Conservation (phyloP, 108 stramenopile species). For the Chaetoceros tenuissimus region DNA sequence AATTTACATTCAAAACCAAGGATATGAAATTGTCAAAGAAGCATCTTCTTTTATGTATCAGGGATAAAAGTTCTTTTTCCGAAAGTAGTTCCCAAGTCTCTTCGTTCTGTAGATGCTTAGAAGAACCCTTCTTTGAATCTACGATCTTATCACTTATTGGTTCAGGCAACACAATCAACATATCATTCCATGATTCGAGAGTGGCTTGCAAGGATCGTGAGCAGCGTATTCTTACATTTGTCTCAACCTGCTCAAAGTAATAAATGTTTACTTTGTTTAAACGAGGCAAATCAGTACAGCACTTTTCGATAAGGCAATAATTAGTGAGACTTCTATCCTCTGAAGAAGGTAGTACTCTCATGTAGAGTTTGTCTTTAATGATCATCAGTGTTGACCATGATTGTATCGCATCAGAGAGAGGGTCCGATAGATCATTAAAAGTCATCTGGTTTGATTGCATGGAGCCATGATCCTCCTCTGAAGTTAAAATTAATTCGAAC, state of each 20-base stretch:
- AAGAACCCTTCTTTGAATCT: constrained; percentile 5
- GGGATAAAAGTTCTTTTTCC: constrained; percentile 59
- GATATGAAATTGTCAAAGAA: constrained; percentile 56
- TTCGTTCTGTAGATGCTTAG: constrained; percentile 13
- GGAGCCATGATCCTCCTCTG: constrained; percentile 17
- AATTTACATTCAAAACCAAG: constrained; percentile 35
- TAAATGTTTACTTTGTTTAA: not conserved
- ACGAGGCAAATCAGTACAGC: not conserved
- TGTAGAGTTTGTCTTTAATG: constrained; percentile 31
- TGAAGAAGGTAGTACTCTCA: constrained; percentile 23
- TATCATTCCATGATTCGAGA: constrained; percentile 4
- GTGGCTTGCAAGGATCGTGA: constrained; percentile 4
- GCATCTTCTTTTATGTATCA: constrained; percentile 48
- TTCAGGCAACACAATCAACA: not conserved
- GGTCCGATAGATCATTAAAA: constrained; percentile 47
- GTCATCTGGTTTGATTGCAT: constrained; percentile 23
- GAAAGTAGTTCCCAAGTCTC: constrained; percentile 59
- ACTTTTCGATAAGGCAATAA: constrained; percentile 49
- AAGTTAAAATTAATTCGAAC: constrained; percentile 55
- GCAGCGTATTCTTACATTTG: not conserved
- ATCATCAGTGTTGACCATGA: constrained; percentile 56
- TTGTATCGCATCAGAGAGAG: constrained; percentile 31
- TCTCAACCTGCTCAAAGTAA: not conserved
- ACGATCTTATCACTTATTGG: not conserved
- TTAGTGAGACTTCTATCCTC: constrained; percentile 30